Percentiles rank a stretch among this genome's conserved stretches.
These are phyloP conservation scores for Corylus avellana DNA, from an alignment of 306 rosid genomes.

Conservation along the genomic window DNA sequence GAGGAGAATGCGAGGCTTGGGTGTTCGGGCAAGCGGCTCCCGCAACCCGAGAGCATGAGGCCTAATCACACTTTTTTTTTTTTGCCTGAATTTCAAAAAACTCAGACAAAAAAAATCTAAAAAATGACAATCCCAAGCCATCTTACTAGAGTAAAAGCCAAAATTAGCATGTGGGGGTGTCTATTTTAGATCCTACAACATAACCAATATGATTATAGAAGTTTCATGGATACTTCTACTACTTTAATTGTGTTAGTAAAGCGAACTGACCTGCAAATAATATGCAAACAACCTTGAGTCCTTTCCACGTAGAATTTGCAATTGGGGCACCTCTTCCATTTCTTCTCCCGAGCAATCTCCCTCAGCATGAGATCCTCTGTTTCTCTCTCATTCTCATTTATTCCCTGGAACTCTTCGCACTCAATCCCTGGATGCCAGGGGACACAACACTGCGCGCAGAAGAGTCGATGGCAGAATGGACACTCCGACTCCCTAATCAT, in stretches of 20 bases:
- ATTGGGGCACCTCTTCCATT: slow-evolving; percentile 60
- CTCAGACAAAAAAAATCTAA: no score
- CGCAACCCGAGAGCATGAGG: no score
- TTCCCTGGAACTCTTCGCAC: slow-evolving; percentile 45
- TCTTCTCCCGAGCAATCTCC: slow-evolving; percentile 36
- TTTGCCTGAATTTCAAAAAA: no score
- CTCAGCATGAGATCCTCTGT: slow-evolving; percentile 46
- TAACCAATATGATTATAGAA: no score
- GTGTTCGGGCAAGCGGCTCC: no score
- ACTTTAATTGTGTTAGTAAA: neutral
- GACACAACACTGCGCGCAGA: slow-evolving; percentile 61
- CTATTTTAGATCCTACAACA: no score
- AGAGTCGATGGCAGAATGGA: slow-evolving; percentile 58
- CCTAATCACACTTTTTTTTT: no score
- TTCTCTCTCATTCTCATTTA: slow-evolving; percentile 39
- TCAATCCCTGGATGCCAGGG: slow-evolving; percentile 57
- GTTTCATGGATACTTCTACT: no score
- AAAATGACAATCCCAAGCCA: no score
- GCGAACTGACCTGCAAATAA: slow-evolving; percentile 57
- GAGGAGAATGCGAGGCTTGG: no score
- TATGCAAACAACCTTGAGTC: slow-evolving; percentile 44
- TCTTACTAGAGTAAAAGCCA: no score
- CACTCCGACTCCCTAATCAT: slow-evolving; percentile 42
- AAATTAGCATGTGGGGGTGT: no score
- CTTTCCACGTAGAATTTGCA: slow-evolving; percentile 55